Evolutionary conservation across 1,284 basidiomycete genomes (phyloP), one percentile per base, ranked within the genome.

Genomic region (Ceratobasidium sp.): DNA sequence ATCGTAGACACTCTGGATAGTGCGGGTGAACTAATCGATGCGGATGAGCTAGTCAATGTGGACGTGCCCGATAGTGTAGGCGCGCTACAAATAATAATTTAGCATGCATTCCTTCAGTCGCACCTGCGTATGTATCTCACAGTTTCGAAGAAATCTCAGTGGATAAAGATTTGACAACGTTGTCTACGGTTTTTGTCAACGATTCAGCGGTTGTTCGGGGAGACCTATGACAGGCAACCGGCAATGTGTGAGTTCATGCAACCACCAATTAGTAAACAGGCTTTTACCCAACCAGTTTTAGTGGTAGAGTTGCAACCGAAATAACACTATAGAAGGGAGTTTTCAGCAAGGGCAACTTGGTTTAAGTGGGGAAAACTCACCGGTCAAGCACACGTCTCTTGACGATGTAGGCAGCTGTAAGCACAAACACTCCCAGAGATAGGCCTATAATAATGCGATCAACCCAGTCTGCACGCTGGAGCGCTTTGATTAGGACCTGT

Each of bases 391-490:
- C 83, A 18, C 96, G 87, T 73, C 94, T 89, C 81, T 97, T 95
- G 76, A 98, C 79, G 76, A 98, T 91, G 78, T 93, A 96, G 14
- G 90, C 85, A 9, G 95, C 89, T 43, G 92, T 90, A n/a, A 95
- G 86, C 72, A 90, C 77, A 83, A 98, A 98, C 81, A 98, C 93
- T 18, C 84, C 78, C 38, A 98, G 87, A 0, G 88, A 93, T 5
- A 88, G 85, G 71, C 93, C 82, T 76, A 98, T 91, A 75, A 97
- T 83, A 43, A 96, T 80, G 7, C 95, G 91, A 83, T 98, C 95
- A n/a, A 96, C 84, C 88, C 93, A 91, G 83, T 98, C 95, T 6
- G 94, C 89, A 74, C 91, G 90, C 81, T 96, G 92, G 54, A 98
- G 89, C 0, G 91, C 89, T 18, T 90, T 92, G 76, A 98, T 90